Percentiles rank a stretch among this genome's conserved stretches.
Conservation (phyloP, 2,329 filamentous ascomycete species). For the Phaeoacremonium minimum region DNA sequence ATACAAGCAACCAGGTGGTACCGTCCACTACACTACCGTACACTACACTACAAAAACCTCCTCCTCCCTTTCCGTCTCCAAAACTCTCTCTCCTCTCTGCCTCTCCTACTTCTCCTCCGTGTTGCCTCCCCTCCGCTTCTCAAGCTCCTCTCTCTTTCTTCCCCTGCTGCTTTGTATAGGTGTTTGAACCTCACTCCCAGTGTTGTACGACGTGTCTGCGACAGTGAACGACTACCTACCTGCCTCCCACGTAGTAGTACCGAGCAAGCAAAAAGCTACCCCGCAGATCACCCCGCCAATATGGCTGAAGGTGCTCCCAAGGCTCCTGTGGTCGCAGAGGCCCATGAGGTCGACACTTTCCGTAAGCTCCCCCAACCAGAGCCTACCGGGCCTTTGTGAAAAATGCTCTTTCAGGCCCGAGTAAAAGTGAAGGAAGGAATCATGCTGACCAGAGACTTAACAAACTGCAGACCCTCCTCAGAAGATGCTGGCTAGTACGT, state of each 20-base stretch:
- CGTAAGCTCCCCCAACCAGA: constrained; percentile 39
- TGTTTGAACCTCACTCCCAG: not conserved
- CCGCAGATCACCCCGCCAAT: constrained; percentile 4
- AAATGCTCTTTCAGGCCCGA: constrained; percentile 13
- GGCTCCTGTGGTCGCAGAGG: constrained; percentile 64
- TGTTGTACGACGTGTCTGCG: not conserved
- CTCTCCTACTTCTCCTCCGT: not conserved
- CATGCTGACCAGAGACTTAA: not conserved
- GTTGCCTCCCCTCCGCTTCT: not conserved
- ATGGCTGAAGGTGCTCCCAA: constrained; percentile 45
- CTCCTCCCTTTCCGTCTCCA: not conserved
- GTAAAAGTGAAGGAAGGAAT: not conserved
- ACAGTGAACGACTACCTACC: not conserved
- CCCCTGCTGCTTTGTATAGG: not conserved
- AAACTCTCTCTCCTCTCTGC: not conserved
- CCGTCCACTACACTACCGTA: too few species aligned
- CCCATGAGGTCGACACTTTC: constrained; percentile 72
- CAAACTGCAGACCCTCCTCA: constrained; percentile 61
- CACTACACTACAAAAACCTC: not conserved
- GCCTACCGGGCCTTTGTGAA: not conserved
- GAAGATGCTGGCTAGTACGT: constrained; percentile 66
- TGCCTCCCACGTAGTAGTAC: not conserved
- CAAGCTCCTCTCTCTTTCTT: not conserved
- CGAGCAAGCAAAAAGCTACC: constrained; percentile 5
- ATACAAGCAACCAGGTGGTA: too few species aligned